These are phyloP conservation scores for Lachnellula hyalina DNA, from an alignment of 2,329 filamentous ascomycete genomes.

Conservation along the genomic window DNA sequence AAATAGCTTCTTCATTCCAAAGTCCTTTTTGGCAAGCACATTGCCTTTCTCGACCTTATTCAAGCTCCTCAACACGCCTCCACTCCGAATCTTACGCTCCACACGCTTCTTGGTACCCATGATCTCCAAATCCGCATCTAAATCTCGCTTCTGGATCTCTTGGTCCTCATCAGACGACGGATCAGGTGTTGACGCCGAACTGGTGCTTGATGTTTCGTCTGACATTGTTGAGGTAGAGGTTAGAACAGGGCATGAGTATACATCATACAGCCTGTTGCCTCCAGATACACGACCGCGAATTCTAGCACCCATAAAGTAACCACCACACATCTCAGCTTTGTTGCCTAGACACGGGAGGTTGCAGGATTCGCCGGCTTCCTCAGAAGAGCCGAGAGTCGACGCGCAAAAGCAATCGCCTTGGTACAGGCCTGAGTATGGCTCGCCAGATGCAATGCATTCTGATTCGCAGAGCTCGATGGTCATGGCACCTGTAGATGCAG, in stretches of 20 bases:
- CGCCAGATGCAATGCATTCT: constrained; percentile 8
- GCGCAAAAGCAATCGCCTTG: constrained; percentile 5
- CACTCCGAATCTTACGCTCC: not conserved
- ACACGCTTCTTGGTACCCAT: too few species aligned
- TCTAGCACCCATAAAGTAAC: too few species aligned
- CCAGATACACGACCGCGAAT: too few species aligned
- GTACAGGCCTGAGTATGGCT: constrained; percentile 6
- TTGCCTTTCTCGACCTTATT: constrained; percentile 6
- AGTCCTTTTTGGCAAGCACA: constrained; percentile 5
- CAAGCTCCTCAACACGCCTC: constrained; percentile 3
- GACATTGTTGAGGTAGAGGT: too few species aligned
- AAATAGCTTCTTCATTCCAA: constrained; percentile 3
- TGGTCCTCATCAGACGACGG: too few species aligned
- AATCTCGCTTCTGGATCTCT: too few species aligned
- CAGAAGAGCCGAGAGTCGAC: not conserved
- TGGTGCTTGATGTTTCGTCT: too few species aligned
- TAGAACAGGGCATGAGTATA: too few species aligned
- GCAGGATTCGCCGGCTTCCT: not conserved
- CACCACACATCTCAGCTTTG: not conserved
- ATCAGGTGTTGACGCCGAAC: too few species aligned
- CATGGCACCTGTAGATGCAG: constrained; percentile 4
- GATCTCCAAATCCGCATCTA: too few species aligned
- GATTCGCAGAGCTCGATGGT: constrained; percentile 7
- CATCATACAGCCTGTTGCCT: too few species aligned
- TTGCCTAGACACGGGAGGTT: constrained; percentile 1